A percentile compares a stretch with the other conserved stretches of the same genome.
Conservation (phyloP, 306 rosid genomes). For the Abrus pulchellus region DNA sequence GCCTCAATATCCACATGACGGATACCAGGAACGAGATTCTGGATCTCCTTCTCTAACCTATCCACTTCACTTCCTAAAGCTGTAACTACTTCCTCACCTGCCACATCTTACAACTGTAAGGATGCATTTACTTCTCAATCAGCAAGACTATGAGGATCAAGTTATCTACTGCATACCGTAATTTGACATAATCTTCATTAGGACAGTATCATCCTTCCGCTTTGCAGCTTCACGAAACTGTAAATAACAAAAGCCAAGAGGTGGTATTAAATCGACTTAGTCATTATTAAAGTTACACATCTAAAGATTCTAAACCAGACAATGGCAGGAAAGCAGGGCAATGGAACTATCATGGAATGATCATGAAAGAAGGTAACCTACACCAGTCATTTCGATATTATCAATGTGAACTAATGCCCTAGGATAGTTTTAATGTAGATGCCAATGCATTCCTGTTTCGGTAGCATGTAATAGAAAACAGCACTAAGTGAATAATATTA, state of each 20-base stretch:
- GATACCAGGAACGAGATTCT: conserved; percentile 91
- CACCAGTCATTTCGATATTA: conserved; percentile 28
- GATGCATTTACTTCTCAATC: conserved; percentile 37
- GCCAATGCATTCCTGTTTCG: conserved; percentile 8
- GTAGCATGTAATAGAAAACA: conserved; percentile 24
- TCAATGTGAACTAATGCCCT: background rate
- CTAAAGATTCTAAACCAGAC: conserved; percentile 17
- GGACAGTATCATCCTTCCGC: conserved; percentile 58
- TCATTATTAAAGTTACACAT: conserved; percentile 4
- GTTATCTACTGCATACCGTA: conserved; percentile 67
- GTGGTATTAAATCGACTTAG: conserved; percentile 27
- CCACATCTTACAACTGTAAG: conserved; percentile 42
- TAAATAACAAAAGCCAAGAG: conserved; percentile 36
- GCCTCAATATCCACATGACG: conserved; percentile 98
- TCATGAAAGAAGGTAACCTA: conserved; percentile 23
- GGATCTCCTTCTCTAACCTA: conserved; percentile 95
- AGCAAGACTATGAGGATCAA: conserved; percentile 10
- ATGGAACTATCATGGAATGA: conserved; percentile 21
- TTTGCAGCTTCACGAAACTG: conserved; percentile 81
- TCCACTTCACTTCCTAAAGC: conserved; percentile 98
- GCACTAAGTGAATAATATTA: background rate
- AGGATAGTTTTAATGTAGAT: conserved; percentile 14
- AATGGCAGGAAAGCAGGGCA: conserved; percentile 21
- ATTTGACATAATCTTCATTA: conserved; percentile 79
- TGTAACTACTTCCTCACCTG: conserved; percentile 98